phyloP scores from a whole-genome alignment of 75 land plant genomes.

The Selaginella moellendorffii region DNA sequence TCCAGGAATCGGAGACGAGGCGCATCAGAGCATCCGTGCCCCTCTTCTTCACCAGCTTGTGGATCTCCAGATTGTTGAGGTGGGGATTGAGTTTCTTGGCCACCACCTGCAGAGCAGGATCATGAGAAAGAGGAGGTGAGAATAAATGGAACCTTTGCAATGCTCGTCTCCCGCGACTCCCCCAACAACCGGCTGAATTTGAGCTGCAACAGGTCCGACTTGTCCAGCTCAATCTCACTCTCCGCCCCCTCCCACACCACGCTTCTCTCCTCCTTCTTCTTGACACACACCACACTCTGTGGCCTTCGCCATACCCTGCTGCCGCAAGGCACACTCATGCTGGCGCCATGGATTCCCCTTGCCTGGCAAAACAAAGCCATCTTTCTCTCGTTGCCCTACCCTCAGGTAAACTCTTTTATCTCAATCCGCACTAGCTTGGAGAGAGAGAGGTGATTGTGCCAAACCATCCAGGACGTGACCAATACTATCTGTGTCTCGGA shows the following conservation, averaged over 20 bases:
- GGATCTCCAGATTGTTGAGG: background rate
- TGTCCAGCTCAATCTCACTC: background rate
- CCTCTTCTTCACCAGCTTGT: background rate
- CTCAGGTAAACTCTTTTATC: background rate
- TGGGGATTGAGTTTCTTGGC: background rate
- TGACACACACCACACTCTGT: background rate
- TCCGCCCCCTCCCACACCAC: background rate
- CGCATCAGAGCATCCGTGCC: background rate
- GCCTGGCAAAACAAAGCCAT: too few species aligned
- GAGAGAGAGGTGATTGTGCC: background rate
- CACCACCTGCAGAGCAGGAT: background rate
- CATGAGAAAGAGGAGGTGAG: background rate
- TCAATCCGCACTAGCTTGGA: background rate
- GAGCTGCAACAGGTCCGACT: background rate
- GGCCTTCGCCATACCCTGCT: background rate
- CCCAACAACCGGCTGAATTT: background rate
- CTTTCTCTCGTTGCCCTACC: too few species aligned
- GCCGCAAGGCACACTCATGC: background rate
- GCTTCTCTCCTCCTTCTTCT: background rate
- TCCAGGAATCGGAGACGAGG: background rate
- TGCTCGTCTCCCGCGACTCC: background rate
- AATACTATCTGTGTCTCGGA: constrained; percentile 54
- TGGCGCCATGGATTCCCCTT: too few species aligned
- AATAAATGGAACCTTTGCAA: background rate
- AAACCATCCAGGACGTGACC: background rate